A percentile compares a stretch with the other conserved stretches of the same genome.
Conservation (phyloP, 345 rosid species). For the Melastoma malabathricum region DNA sequence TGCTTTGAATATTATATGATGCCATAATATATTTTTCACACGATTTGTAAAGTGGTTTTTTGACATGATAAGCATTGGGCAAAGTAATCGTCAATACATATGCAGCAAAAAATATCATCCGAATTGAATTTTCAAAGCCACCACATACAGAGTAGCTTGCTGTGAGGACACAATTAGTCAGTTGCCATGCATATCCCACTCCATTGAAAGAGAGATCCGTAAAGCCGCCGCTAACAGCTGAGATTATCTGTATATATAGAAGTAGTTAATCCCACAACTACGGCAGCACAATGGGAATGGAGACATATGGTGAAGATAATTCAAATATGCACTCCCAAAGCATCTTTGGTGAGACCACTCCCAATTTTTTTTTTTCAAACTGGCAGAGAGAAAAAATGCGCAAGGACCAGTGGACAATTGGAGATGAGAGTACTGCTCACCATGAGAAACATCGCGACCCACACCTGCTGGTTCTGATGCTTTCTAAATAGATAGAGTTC, state of each 20-base stretch:
- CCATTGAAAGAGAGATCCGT: constrained; percentile 79
- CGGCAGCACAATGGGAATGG: no score
- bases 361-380: no score
- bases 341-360: no score
- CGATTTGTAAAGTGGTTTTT: no score
- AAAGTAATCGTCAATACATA: no score
- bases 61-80: no score
- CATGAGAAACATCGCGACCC: constrained; percentile 93
- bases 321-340: no score
- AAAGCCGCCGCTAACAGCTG: constrained; percentile 70
- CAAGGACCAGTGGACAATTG: no score
- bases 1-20: constrained; percentile 3
- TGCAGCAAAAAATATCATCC: no score
- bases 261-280: neutral
- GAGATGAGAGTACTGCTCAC: constrained; percentile 14
- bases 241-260: constrained; percentile 49
- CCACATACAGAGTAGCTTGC: constrained; percentile 75
- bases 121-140: neutral
- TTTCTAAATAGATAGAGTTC: constrained; percentile 73
- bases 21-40: neutral
- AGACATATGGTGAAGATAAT: no score
- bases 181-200: constrained; percentile 73
- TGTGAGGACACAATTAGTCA: constrained; percentile 62
- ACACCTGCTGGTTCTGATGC: constrained; percentile 79
- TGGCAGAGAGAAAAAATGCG: no score